Evolutionary conservation across 1,284 basidiomycete species (phyloP).

Genomic region (Ustilago hordei): DNA sequence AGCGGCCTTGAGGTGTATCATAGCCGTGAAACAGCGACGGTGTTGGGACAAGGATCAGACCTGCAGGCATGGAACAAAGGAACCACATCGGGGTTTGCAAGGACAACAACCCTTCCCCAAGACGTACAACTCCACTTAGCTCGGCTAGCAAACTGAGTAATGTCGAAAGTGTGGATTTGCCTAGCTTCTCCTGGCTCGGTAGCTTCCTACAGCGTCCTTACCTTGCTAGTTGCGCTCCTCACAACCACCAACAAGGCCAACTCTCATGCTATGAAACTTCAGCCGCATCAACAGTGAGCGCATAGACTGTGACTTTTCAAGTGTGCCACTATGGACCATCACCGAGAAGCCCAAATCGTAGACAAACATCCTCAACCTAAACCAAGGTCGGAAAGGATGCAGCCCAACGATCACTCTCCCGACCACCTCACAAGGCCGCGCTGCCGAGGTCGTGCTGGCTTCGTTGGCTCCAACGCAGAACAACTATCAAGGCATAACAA

Average conservation of each 20-base stretch:
- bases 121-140: not conserved
- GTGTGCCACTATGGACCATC: not conserved
- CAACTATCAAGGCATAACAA: conserved; percentile 19
- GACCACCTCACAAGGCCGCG: conserved; percentile 26
- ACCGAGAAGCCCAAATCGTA: not conserved
- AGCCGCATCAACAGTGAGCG: not conserved
- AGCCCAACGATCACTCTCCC: conserved; percentile 15
- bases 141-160: not conserved
- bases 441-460: conserved; percentile 28
- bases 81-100: not conserved
- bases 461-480: conserved; percentile 21
- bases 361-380: conserved; percentile 1
- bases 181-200: not conserved
- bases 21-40: no score
- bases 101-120: not conserved
- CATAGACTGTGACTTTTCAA: not conserved
- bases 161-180: not conserved
- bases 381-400: not conserved
- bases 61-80: not conserved
- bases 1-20: no score
- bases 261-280: not conserved
- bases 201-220: not conserved
- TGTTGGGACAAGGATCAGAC: no score
- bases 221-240: no score
- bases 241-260: not conserved